Percentiles rank a stretch among this genome's conserved stretches.
Evolutionary conservation across 768 basidiomycete species (phyloP).

Genomic region (Tylopilus cervinicoccineus): DNA sequence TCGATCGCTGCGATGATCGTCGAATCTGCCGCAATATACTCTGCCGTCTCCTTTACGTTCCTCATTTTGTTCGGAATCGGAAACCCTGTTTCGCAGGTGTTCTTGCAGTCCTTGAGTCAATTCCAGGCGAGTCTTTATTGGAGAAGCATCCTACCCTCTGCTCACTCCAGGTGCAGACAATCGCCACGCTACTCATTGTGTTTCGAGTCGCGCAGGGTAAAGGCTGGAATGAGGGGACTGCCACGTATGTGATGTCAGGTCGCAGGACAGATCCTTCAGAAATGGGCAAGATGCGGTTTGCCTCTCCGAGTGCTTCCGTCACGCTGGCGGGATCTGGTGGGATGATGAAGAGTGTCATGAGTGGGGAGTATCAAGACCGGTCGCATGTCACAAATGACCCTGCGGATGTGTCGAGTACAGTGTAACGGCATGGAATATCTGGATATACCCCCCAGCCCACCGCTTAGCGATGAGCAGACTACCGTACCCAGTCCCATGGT

Average conservation of each 20-base stretch:
- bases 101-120: slow-evolving; percentile 27
- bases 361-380: not conserved
- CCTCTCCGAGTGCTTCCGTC: not conserved
- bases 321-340: not conserved
- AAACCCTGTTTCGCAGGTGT: slow-evolving; percentile 25
- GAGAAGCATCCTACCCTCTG: too few relatives aligned
- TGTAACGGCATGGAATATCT: not conserved
- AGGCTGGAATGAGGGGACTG: slow-evolving; percentile 1
- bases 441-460: not conserved
- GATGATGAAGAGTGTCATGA: not conserved
- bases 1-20: slow-evolving; percentile 33
- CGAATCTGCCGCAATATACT: slow-evolving; percentile 33
- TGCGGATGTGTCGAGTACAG: not conserved
- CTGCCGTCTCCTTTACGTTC: slow-evolving; percentile 26
- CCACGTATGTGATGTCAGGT: not conserved
- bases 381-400: not conserved
- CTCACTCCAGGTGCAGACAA: not conserved
- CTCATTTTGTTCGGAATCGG: slow-evolving; percentile 23
- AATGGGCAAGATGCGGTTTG: not conserved
- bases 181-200: slow-evolving; percentile 8
- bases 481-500: too few relatives aligned
- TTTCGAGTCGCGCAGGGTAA: slow-evolving; percentile 9
- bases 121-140: slow-evolving; percentile 20
- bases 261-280: not conserved
- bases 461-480: too few relatives aligned